Base-by-base conservation (phyloP, 768 basidiomycete genomes). In the Cystofilobasidium macerans region DNA sequence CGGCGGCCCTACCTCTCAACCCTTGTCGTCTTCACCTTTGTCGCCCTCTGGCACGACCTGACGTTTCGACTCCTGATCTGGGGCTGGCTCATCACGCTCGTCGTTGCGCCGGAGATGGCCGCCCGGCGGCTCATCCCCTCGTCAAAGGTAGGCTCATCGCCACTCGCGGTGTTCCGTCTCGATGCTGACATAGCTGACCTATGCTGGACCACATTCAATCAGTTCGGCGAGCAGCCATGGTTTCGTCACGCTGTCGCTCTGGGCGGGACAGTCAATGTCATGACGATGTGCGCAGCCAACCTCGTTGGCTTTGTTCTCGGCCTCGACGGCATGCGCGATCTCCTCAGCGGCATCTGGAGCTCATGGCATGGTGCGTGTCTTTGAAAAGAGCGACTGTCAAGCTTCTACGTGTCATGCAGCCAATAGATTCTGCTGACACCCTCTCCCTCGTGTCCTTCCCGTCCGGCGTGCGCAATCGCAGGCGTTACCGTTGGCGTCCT, bases 11-110 rank as follows among this genome's bases (percentile, higher is more conserved):
- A 85, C 8, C 57, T 86, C 28, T 86, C 93, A 47, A 88, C 84
- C 0, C 69, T 85, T 13, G 77, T 94, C 45, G 83, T 94, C 24
- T 98, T 97, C 79, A 87, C 94, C 0, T 98, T 99, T 72, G 93
- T 97, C 28, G 94, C 95, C 0, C 78, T 99, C 24, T 99, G 94
- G 94, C 95, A 99, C 71, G 95, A 97, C 73, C 80, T 97, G 1
- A 87, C 88, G 0, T 85, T 94, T 75, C 81, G 81, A 30, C 81
- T 98, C 6, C 80, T 99, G 1, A 85, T 89, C 1, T 99, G 93
- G 93, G 94, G 95, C 2, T 98, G 95, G 95, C 85, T 95, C 13
- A 81, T 94, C 67, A 88, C 85, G 72, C 68, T 94, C 56, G 95
- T 99, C 76, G 85, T 99, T 68, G 68, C 91, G 8, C 94, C 93